These are phyloP conservation scores for Phytophthora tubulina DNA, from an alignment of 352 stramenopile genomes.

Conservation along the genomic window DNA sequence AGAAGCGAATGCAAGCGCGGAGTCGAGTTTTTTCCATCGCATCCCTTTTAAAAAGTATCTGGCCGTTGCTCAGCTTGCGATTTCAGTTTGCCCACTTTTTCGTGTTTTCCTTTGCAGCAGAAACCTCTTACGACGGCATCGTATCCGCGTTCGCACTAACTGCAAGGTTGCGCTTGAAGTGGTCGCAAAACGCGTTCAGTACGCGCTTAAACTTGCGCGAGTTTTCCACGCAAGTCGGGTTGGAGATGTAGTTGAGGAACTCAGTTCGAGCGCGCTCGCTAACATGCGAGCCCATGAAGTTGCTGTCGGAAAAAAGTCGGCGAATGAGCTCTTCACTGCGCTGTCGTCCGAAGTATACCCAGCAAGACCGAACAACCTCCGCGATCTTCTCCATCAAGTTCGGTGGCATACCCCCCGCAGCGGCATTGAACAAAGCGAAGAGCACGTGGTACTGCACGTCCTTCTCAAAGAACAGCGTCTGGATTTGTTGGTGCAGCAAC, in stretches of 20 bases:
- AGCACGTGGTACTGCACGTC: constrained; percentile 80
- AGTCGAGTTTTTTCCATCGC: constrained; percentile 15
- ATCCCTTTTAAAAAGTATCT: constrained; percentile 26
- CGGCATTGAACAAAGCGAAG: constrained; percentile 74
- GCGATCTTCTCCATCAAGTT: constrained; percentile 72
- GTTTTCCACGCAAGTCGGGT: constrained; percentile 73
- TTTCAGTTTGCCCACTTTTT: constrained; percentile 5
- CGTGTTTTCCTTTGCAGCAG: not conserved
- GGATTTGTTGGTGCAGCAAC: constrained; percentile 69
- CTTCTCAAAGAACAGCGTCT: constrained; percentile 82
- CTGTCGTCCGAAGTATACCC: constrained; percentile 71
- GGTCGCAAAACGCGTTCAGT: constrained; percentile 78
- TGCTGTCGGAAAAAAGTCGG: constrained; percentile 67
- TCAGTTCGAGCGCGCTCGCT: constrained; percentile 58
- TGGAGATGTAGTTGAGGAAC: constrained; percentile 69
- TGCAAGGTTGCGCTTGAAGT: constrained; percentile 73
- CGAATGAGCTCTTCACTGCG: constrained; percentile 72
- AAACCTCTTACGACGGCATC: constrained; percentile 23
- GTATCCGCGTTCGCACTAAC: constrained; percentile 16
- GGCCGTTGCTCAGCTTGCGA: constrained; percentile 2
- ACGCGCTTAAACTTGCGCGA: constrained; percentile 85
- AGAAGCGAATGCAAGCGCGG: constrained; percentile 25
- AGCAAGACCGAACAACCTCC: constrained; percentile 80
- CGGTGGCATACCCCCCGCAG: constrained; percentile 62
- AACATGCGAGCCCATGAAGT: constrained; percentile 72